phyloP scores from a whole-genome alignment of 73 alveolate genomes.

The Paramecium sonneborni region DNA sequence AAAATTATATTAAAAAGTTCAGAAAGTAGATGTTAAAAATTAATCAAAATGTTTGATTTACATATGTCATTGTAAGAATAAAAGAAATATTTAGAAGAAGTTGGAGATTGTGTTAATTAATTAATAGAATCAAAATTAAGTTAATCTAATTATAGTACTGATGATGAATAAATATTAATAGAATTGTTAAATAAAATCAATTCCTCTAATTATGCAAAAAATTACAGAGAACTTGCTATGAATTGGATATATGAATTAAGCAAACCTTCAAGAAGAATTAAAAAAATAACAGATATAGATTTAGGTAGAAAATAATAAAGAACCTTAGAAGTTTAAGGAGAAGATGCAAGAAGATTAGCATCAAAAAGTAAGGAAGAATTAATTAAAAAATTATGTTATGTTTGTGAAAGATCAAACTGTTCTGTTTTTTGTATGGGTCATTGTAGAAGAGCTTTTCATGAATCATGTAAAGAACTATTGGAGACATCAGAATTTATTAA shows the following conservation, averaged over 20 bases:
- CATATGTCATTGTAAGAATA: slow-evolving; percentile 49
- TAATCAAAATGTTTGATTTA: slow-evolving; percentile 65
- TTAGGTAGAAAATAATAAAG: slow-evolving; percentile 38
- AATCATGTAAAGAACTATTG: slow-evolving; percentile 72
- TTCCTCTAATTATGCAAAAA: slow-evolving; percentile 49
- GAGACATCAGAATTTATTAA: slow-evolving; percentile 60
- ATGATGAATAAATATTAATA: slow-evolving; percentile 75
- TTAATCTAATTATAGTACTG: slow-evolving; percentile 68
- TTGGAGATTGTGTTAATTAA: slow-evolving; percentile 69
- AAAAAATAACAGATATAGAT: slow-evolving; percentile 46
- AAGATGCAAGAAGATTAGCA: slow-evolving; percentile 70
- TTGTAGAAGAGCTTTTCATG: slow-evolving; percentile 84
- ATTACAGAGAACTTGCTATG: slow-evolving; percentile 64
- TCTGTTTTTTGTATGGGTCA: slow-evolving; percentile 76
- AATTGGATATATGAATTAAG: slow-evolving; percentile 61
- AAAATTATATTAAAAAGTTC: slow-evolving; percentile 74
- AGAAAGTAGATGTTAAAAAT: slow-evolving; percentile 67
- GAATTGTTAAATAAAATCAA: slow-evolving; percentile 66
- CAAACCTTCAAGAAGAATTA: slow-evolving; percentile 64
- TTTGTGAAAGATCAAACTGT: slow-evolving; percentile 72
- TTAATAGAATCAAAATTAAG: slow-evolving; percentile 68
- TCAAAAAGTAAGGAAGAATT: slow-evolving; percentile 67
- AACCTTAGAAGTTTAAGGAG: slow-evolving; percentile 61
- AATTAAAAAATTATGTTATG: slow-evolving; percentile 71
- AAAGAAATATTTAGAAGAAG: slow-evolving; percentile 72